A percentile compares a stretch with the other conserved stretches of the same genome.
Conservation (phyloP, 768 basidiomycete genomes). For the Leccinum broughii region DNA sequence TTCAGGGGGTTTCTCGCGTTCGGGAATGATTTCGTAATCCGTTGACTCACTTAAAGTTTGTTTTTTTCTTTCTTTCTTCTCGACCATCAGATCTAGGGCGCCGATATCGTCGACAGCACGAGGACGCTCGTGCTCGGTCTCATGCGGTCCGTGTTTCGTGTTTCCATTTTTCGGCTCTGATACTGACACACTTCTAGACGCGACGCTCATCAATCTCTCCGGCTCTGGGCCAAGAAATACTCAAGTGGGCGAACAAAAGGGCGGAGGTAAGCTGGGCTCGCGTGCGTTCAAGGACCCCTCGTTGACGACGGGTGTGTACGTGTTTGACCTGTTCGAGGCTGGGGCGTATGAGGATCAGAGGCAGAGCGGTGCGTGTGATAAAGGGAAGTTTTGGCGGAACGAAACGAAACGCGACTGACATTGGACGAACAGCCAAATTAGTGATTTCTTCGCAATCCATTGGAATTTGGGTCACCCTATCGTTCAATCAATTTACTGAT, state of each 20-base stretch:
- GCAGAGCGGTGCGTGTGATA: slow-evolving; percentile 75
- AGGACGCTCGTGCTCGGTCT: slow-evolving; percentile 93
- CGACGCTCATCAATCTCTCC: slow-evolving; percentile 73
- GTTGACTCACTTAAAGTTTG: no score
- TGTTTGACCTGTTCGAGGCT: slow-evolving; percentile 84
- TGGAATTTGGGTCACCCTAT: no score
- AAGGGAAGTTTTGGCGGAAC: background rate
- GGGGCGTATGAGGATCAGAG: slow-evolving; percentile 85
- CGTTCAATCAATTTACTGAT: no score
- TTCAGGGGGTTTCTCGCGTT: no score
- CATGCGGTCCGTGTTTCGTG: slow-evolving; percentile 65
- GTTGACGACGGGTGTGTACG: slow-evolving; percentile 86
- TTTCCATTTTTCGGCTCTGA: background rate
- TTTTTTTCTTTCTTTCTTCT: no score
- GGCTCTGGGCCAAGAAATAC: slow-evolving; percentile 86
- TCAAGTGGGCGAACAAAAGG: slow-evolving; percentile 92
- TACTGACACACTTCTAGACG: slow-evolving; percentile 42
- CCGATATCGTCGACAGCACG: slow-evolving; percentile 91
- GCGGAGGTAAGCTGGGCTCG: slow-evolving; percentile 46
- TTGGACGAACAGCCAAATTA: slow-evolving; percentile 68
- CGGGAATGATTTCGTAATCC: no score
- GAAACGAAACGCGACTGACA: background rate
- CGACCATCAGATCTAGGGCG: slow-evolving; percentile 85
- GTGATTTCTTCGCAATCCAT: slow-evolving; percentile 58
- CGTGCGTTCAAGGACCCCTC: slow-evolving; percentile 87